A percentile compares a stretch with the other conserved stretches of the same genome.
These are phyloP conservation scores for Discostella stelligeroides DNA, from an alignment of 108 stramenopile genomes.

Conservation along the genomic window DNA sequence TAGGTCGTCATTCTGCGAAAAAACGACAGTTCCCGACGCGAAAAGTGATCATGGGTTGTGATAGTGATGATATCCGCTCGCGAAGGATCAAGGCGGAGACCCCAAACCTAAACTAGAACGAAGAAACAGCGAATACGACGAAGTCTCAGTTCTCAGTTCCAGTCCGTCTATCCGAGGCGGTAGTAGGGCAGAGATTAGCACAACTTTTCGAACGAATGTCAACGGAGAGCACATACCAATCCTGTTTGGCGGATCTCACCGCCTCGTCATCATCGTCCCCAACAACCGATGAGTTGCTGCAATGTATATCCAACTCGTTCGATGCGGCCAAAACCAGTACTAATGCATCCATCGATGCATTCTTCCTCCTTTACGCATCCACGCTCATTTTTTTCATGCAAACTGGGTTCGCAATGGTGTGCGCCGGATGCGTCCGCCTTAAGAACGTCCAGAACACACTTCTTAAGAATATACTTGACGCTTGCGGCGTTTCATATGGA, in stretches of 20 bases:
- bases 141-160: too few species aligned
- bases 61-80: too few species aligned
- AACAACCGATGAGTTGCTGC: conserved; percentile 26
- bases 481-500: conserved; percentile 71
- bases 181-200: too few species aligned
- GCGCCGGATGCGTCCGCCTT: conserved; percentile 82
- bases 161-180: too few species aligned
- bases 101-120: too few species aligned
- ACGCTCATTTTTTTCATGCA: conserved; percentile 90
- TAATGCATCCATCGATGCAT: conserved; percentile 38
- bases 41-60: too few species aligned
- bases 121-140: too few species aligned
- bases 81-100: too few species aligned
- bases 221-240: conserved; percentile 6
- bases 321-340: conserved; percentile 2
- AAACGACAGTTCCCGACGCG: too few species aligned
- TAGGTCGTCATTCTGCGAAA: too few species aligned
- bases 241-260: conserved; percentile 6
- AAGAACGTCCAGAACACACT: conserved; percentile 92
- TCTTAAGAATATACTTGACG: conserved; percentile 90
- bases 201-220: too few species aligned
- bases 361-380: conserved; percentile 71
- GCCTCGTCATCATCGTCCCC: not conserved
- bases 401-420: conserved; percentile 73
- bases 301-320: conserved; percentile 33